phyloP scores from a whole-genome alignment of 208 protist species.

The Zelonia costaricensis region DNA sequence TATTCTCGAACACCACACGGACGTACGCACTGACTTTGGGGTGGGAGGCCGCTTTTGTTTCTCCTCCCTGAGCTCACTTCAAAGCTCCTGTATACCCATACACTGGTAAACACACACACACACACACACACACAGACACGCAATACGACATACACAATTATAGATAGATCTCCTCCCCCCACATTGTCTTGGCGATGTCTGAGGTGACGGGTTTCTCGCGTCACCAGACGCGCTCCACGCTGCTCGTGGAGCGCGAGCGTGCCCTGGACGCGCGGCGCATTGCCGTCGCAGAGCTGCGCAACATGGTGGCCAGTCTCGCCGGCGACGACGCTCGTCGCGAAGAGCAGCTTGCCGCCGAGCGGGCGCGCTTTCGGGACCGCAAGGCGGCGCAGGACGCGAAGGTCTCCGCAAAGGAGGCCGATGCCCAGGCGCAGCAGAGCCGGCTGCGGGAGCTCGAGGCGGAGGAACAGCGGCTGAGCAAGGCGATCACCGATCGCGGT shows the following conservation, averaged over 20 bases:
- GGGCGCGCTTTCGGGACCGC: constrained; percentile 40
- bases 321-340: constrained; percentile 50
- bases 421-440: constrained; percentile 50
- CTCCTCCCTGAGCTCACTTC: too few species aligned
- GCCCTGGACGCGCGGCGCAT: constrained; percentile 58
- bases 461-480: constrained; percentile 61
- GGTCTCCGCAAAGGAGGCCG: constrained; percentile 55
- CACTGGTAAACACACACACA: not conserved
- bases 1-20: not conserved
- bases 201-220: constrained; percentile 66
- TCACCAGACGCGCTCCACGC: constrained; percentile 61
- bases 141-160: too few species aligned
- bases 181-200: too few species aligned
- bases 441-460: constrained; percentile 45
- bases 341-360: constrained; percentile 60
- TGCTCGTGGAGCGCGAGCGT: constrained; percentile 70
- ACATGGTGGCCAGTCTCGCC: constrained; percentile 44
- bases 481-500: constrained; percentile 36
- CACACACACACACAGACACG: not conserved
- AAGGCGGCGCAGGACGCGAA: constrained; percentile 77
- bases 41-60: too few species aligned
- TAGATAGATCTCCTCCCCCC: too few species aligned
- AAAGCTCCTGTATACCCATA: too few species aligned
- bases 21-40: not conserved
- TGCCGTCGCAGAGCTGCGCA: constrained; percentile 61